Percentiles rank a stretch among this genome's conserved stretches.
Conservation (phyloP, 2,329 filamentous ascomycete species). For the Rutstroemia sp. region DNA sequence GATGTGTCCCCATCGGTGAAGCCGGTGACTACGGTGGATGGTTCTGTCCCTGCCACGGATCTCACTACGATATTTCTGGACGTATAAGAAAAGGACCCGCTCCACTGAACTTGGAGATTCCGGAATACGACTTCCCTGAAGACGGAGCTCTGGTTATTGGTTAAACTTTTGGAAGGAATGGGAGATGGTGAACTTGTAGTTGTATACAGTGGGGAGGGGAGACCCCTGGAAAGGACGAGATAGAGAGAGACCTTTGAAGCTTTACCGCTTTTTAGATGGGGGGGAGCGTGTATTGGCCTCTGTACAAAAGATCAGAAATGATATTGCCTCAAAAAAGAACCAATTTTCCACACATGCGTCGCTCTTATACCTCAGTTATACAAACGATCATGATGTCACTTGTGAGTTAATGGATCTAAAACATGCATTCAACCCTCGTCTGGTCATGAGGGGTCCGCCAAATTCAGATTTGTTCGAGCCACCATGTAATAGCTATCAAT, state of each 20-base stretch:
- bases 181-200: not conserved
- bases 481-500: not conserved
- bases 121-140: conserved; percentile 84
- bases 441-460: not conserved
- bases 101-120: conserved; percentile 94
- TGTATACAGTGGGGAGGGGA: conserved; percentile 9
- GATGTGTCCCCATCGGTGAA: conserved; percentile 98
- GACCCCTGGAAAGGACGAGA: not conserved
- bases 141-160: conserved; percentile 87
- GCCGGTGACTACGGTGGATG: conserved; percentile 96
- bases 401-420: not conserved
- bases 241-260: conserved; percentile 30
- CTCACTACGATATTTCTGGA: conserved; percentile 99
- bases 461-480: too few species aligned
- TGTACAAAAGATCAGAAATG: conserved; percentile 12
- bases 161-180: conserved; percentile 44
- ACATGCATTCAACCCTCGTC: not conserved
- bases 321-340: conserved; percentile 3
- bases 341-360: not conserved
- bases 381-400: not conserved
- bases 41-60: conserved; percentile 99
- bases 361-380: too few species aligned
- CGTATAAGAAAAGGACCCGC: conserved; percentile 96
- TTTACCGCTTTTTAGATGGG: conserved; percentile 30
- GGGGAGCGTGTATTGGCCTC: conserved; percentile 22